A percentile compares a stretch with the other conserved stretches of the same genome.
phyloP scores from a whole-genome alignment of 371 early-diverging fungal genomes.

The Mucor ambiguus region DNA sequence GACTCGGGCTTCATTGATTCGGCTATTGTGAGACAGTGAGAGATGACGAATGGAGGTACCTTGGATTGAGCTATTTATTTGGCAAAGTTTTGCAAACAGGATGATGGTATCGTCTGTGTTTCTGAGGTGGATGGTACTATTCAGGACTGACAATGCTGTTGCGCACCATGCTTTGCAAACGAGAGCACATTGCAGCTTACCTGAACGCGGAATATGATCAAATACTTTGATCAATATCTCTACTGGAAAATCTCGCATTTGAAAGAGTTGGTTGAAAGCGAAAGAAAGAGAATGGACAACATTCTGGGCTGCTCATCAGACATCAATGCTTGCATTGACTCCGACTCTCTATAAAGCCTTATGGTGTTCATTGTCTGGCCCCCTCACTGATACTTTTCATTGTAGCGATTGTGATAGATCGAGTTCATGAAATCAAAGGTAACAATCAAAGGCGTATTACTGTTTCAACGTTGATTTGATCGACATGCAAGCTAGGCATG shows the following conservation, averaged over 20 bases:
- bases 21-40: background rate
- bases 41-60: background rate
- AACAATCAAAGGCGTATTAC: no score
- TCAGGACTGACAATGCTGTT: background rate
- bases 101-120: background rate
- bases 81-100: background rate
- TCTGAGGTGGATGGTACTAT: background rate
- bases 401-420: background rate
- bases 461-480: no score
- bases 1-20: background rate
- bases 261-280: background rate
- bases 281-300: background rate
- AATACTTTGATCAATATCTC: background rate
- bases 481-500: no score
- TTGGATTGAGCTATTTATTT: background rate
- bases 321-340: background rate
- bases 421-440: no score
- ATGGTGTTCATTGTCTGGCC: background rate
- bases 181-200: background rate
- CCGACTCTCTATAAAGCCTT: background rate
- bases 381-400: background rate
- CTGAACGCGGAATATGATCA: background rate
- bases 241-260: background rate
- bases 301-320: background rate
- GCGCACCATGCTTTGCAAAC: background rate